A percentile compares a stretch with the other conserved stretches of the same genome.
phyloP scores from a whole-genome alignment of 2,329 filamentous ascomycete genomes.

The Fusarium xylarioides region DNA sequence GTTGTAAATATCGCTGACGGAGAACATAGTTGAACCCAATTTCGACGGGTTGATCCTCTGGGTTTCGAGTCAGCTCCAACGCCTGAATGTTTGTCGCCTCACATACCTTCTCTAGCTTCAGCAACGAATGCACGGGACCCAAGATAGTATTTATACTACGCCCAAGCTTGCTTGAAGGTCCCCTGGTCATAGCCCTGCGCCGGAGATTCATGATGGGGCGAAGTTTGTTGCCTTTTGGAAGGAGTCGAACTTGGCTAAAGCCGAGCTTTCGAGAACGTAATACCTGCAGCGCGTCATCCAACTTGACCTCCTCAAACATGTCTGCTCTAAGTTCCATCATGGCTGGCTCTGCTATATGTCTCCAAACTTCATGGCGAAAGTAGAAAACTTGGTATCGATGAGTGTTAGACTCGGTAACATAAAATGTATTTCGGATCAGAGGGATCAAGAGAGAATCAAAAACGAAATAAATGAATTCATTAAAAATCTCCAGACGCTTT shows the following conservation, averaged over 20 bases:
- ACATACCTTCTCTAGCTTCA: conserved; percentile 81
- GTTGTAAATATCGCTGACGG: conserved; percentile 80
- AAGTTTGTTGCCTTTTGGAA: conserved; percentile 81
- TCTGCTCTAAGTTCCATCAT: conserved; percentile 71
- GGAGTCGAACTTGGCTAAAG: conserved; percentile 79
- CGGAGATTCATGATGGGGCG: conserved; percentile 89
- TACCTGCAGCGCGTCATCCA: conserved; percentile 63
- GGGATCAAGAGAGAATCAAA: conserved; percentile 94
- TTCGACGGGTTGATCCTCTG: conserved; percentile 60
- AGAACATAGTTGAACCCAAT: conserved; percentile 84
- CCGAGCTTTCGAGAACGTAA: conserved; percentile 73
- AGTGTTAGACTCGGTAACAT: conserved; percentile 88
- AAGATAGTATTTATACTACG: conserved; percentile 62
- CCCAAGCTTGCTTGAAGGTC: conserved; percentile 70
- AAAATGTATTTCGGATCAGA: conserved; percentile 86
- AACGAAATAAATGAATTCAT: conserved; percentile 89
- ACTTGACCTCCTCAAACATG: conserved; percentile 82
- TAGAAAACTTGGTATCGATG: conserved; percentile 88
- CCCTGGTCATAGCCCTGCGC: conserved; percentile 63
- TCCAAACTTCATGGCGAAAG: conserved; percentile 95
- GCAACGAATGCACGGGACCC: conserved; percentile 76
- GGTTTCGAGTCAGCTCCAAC: conserved; percentile 22
- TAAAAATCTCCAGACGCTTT: conserved; percentile 81
- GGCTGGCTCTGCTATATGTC: conserved; percentile 76
- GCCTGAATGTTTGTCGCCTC: neutral